Evolutionary conservation across 78 protist genomes (phyloP), one percentile per base, ranked within the genome.

Genomic region (Emiliania huxleyi): DNA sequence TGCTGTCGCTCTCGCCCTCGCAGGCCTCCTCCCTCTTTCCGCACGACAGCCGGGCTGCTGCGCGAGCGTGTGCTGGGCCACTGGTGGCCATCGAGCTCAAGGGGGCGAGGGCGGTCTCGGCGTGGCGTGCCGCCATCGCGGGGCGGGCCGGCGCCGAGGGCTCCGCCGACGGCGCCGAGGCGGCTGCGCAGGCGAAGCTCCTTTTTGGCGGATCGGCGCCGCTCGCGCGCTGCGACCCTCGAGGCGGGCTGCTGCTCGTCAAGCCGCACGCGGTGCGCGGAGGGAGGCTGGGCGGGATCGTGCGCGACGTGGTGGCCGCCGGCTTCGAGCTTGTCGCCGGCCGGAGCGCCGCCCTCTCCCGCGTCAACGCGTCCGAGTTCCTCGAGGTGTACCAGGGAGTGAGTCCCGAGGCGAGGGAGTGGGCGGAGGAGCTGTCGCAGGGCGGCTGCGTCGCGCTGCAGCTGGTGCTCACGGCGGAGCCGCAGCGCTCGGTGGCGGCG

Each of bases 321-420:
- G 96, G 96, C 35, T 95, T 96, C 3, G 81, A 33, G 35, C 40
- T 96, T 5, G 29, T 55, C 22, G 93, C 94, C 81, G n/a, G 91
- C 29, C 25, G 62, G 2, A 19, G 5, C 26, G 22, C 93, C 42
- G 1, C 23, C 2, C 71, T 96, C n/a, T 2, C 33, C 33, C 18
- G 29, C 6, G 43, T 93, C 5, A 69, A 93, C 45, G 96, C 97
- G 0, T 90, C n/a, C 25, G 98, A 97, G 44, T 97, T 97, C 93
- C 81, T 95, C n/a, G 98, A 97, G 81, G 96, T 97, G 55, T 96
- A 95, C 93, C 29, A 90, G 45, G 95, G 96, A 0, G 97, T 96
- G 29, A 44, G 93, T 0, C 91, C 94, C 3, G 96, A 97, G 69
- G 95, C 90, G 83, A 19, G 38, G 22, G 94, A 90, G 87, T 69